Base-by-base conservation (phyloP, 2,329 filamentous ascomycete genomes). In the Colletotrichum orchidophilum region DNA sequence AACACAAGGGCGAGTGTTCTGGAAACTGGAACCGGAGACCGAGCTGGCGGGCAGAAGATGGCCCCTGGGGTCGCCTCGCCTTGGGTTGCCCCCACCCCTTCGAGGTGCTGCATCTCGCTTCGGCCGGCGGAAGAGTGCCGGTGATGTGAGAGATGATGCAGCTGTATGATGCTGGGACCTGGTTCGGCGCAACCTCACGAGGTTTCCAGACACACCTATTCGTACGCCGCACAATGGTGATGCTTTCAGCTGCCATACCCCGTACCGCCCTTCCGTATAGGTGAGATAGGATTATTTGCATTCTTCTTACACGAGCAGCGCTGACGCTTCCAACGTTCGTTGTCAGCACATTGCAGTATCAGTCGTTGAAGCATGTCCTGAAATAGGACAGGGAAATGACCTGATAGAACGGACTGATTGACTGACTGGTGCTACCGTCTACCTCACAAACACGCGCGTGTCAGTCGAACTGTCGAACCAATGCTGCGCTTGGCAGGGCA, bases 101-200 rank as follows among this genome's bases (percentile, higher is more conserved):
- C 27, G 35, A 50, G 27, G 26, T 63, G 21, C 35, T 54, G 58
- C 50, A 68, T 68, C 68, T 71, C 64, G 68, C 68, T 71, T 59
- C 55, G 31, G 52, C n/a, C 67, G 66, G 55, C 54, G 24, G 67
- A 15, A 53, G n/a, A 21, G 46, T 66, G 55, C 50, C 55, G 64
- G 63, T 39, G 58, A 59, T 59, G 33, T 59, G 52, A 68, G 58
- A 71, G 69, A 13, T 71, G 64, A 68, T 58, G 52, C 49, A n/a
- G 27, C 39, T 21, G 18, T 46, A 11, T 5, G 26, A 26, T 26
- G 27, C 49, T 46, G 33, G 39, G 29, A 52, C 39, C 35, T 52
- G 49, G 24, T 15, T 54, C 42, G 42, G n/a, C 18, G 13, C 58
- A 24, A 24, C 26, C 33, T 59, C 24, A 29, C 24, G 33, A 42